phyloP scores from a whole-genome alignment of 2,329 filamentous ascomycete species.

The Plectosphaerella cucumerina region DNA sequence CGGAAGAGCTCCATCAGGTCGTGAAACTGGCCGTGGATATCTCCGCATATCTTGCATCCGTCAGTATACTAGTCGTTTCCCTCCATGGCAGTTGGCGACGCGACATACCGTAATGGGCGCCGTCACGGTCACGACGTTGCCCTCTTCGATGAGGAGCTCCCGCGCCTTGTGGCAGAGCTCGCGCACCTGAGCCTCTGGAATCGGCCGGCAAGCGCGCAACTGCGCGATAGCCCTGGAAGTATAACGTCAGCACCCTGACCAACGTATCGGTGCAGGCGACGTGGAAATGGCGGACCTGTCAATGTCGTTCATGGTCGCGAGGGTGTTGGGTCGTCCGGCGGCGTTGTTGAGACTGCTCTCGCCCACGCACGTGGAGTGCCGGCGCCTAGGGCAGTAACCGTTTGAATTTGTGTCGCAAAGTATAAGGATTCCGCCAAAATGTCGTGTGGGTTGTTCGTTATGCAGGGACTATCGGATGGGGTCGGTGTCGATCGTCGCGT shows the following conservation, averaged over 20 bases:
- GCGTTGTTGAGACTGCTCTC: no score
- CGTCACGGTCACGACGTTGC: slow-evolving; percentile 92
- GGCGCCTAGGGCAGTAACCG: no score
- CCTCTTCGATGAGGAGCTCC: slow-evolving; percentile 94
- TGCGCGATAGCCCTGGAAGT: slow-evolving; percentile 82
- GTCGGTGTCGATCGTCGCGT: no score
- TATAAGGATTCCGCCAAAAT: no score
- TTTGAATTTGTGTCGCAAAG: no score
- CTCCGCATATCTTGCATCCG: slow-evolving; percentile 75
- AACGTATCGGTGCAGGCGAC: not conserved
- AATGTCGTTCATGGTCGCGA: slow-evolving; percentile 75
- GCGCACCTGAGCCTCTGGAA: slow-evolving; percentile 90
- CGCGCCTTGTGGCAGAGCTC: slow-evolving; percentile 97
- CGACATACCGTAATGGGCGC: slow-evolving; percentile 80
- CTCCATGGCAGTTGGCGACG: not conserved
- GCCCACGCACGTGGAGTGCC: no score
- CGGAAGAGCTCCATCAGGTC: slow-evolving; percentile 99
- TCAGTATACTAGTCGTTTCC: slow-evolving; percentile 1
- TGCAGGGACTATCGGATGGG: no score
- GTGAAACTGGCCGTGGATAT: slow-evolving; percentile 99
- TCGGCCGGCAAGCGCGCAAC: slow-evolving; percentile 90
- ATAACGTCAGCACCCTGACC: slow-evolving; percentile 5
- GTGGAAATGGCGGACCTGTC: slow-evolving; percentile 24
- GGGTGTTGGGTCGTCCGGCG: not conserved
- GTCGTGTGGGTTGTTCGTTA: no score